These are phyloP conservation scores for Neofusicoccum kwambonambiense DNA, from an alignment of 2,329 filamentous ascomycete genomes.

Conservation along the genomic window DNA sequence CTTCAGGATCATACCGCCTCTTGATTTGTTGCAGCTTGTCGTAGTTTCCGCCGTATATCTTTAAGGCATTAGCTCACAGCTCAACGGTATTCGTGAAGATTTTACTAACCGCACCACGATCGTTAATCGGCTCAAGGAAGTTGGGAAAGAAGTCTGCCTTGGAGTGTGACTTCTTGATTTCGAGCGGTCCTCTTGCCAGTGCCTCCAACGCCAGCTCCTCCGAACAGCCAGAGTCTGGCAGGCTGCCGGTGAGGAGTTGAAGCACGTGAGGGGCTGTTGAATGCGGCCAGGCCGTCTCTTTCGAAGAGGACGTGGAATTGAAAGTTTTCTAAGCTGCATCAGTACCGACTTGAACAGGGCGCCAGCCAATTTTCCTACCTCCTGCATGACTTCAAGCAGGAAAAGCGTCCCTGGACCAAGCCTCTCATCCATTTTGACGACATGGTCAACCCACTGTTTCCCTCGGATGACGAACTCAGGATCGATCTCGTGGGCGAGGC, in stretches of 20 bases:
- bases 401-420: slow-evolving; percentile 26
- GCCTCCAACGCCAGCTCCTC: slow-evolving; percentile 22
- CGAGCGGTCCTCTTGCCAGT: slow-evolving; percentile 18
- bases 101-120: slow-evolving; percentile 17
- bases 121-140: slow-evolving; percentile 26
- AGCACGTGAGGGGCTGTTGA: slow-evolving; percentile 25
- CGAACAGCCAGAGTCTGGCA: slow-evolving; percentile 21
- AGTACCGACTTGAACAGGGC: not conserved
- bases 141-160: slow-evolving; percentile 26
- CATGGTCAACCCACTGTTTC: slow-evolving; percentile 30
- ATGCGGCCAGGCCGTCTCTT: slow-evolving; percentile 29
- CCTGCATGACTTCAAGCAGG: slow-evolving; percentile 30
- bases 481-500: slow-evolving; percentile 27
- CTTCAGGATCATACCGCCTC: slow-evolving; percentile 23
- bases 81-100: too few species aligned
- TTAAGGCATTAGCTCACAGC: too few species aligned
- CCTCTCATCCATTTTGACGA: slow-evolving; percentile 19
- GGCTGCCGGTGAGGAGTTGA: slow-evolving; percentile 26
- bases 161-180: slow-evolving; percentile 23
- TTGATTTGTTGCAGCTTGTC: slow-evolving; percentile 24
- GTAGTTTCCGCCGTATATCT: slow-evolving; percentile 27
- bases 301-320: slow-evolving; percentile 21
- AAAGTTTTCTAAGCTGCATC: slow-evolving; percentile 17
- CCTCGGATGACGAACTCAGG: slow-evolving; percentile 26
- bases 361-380: slow-evolving; percentile 13